Evolutionary conservation across 768 basidiomycete genomes (phyloP).

Genomic region (Mrakia blollopis): DNA sequence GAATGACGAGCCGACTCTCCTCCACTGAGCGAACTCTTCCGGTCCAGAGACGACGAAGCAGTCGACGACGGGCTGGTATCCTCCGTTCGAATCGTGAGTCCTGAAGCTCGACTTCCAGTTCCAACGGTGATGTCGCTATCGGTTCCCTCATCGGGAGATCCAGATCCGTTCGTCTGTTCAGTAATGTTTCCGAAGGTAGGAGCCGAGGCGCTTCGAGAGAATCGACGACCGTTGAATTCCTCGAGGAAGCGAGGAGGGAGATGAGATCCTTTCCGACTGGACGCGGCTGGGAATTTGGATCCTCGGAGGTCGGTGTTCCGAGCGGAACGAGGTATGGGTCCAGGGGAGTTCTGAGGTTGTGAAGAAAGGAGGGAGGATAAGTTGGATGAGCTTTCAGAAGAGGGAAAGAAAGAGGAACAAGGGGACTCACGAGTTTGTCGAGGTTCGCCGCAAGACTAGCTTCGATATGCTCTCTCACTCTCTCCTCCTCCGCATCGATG

Average conservation of each 20-base stretch:
- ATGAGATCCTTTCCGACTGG: constrained; percentile 35
- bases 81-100: constrained; percentile 54
- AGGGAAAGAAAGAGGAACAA: background rate
- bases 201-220: constrained; percentile 41
- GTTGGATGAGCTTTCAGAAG: background rate
- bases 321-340: constrained; percentile 35
- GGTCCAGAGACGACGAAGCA: constrained; percentile 43
- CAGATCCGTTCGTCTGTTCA: constrained; percentile 30
- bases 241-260: constrained; percentile 43
- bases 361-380: constrained; percentile 38
- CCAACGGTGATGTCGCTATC: constrained; percentile 54
- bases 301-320: constrained; percentile 36
- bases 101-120: constrained; percentile 48
- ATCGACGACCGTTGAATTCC: constrained; percentile 38
- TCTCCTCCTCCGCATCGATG: constrained; percentile 64
- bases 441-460: constrained; percentile 68
- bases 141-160: constrained; percentile 47
- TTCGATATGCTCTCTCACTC: constrained; percentile 77
- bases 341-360: constrained; percentile 31
- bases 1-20: constrained; percentile 11
- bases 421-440: constrained; percentile 44
- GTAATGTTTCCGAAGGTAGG: constrained; percentile 36
- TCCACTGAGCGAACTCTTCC: constrained; percentile 18
- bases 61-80: constrained; percentile 46
- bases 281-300: constrained; percentile 4